Evolutionary conservation across 2,329 filamentous ascomycete genomes (phyloP), one percentile per base, ranked within the genome.

Genomic region (Sporothrix brunneoviolacea): DNA sequence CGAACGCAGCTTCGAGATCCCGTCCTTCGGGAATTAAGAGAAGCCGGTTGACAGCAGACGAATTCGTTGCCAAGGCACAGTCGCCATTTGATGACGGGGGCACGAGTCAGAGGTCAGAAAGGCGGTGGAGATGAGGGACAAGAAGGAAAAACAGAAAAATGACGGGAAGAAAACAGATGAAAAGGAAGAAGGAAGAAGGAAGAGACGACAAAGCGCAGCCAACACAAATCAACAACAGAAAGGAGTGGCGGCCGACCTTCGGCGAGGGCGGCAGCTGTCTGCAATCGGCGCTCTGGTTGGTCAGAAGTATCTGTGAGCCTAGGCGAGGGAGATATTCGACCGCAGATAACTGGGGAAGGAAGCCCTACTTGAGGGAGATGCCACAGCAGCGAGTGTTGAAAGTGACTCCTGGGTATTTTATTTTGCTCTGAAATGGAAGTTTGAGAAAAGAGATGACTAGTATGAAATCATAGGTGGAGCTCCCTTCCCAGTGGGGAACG

Each of bases 201-300:
- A 33, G n/a, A n/a, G n/a, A n/a, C n/a, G n/a, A n/a, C n/a, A n/a
- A n/a, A n/a, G n/a, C n/a, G n/a, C n/a, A n/a, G n/a, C n/a, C n/a
- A n/a, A n/a, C n/a, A n/a, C n/a, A n/a, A n/a, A n/a, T n/a, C 38
- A 42, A 40, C 28, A 45, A 32, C 48, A 21, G n/a, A n/a, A n/a
- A n/a, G n/a, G n/a, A n/a, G n/a, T n/a, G n/a, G n/a, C n/a, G n/a
- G n/a, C n/a, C n/a, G n/a, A 37, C 42, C 24, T 24, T 35, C 28
- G 36, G 36, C 21, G 16, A 32, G n/a, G 40, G 40, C 39, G 22
- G 40, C 51, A 54, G 52, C 52, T 54, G 52, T 44, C 36, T 28
- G 33, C 16, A 46, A 44, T 16, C 32, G 22, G 16, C 38, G 21
- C 28, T 48, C 44, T 54, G 52, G 52, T 54, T 54, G 52, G 52